A percentile compares a stretch with the other conserved stretches of the same genome.
phyloP scores from a whole-genome alignment of 257 asterid species.

The Rauvolfia tetraphylla region DNA sequence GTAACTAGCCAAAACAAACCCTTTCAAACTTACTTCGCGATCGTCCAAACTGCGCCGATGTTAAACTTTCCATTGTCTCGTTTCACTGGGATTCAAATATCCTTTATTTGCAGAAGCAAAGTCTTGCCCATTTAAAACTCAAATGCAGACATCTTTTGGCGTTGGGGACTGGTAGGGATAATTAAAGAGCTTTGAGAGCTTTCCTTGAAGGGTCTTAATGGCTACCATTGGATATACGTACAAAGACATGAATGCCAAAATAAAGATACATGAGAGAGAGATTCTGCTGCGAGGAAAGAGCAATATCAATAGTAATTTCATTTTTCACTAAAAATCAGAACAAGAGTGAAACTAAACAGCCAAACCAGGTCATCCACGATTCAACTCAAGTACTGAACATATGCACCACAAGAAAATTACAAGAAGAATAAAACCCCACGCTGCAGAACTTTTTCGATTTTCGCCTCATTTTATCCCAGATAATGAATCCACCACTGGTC shows the following conservation, averaged over 20 bases:
- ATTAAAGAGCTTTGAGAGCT: not conserved
- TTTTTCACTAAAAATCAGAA: not conserved
- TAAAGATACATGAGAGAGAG: not conserved
- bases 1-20: too few relatives aligned
- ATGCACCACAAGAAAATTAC: not conserved
- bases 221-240: not conserved
- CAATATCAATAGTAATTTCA: not conserved
- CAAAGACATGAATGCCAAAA: not conserved
- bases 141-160: not conserved
- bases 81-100: too few relatives aligned
- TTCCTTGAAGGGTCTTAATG: not conserved
- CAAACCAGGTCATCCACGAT: not conserved
- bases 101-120: not conserved
- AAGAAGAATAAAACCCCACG: not conserved
- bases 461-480: not conserved
- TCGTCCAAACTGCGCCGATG: too few relatives aligned
- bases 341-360: not conserved
- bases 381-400: not conserved
- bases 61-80: too few relatives aligned
- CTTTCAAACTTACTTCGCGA: too few relatives aligned
- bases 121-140: not conserved
- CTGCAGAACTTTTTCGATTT: not conserved
- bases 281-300: not conserved
- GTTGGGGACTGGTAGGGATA: not conserved
- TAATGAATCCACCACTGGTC: conserved; percentile 1